phyloP scores from a whole-genome alignment of 2,329 filamentous ascomycete species.

The Hirsutella thompsonii region DNA sequence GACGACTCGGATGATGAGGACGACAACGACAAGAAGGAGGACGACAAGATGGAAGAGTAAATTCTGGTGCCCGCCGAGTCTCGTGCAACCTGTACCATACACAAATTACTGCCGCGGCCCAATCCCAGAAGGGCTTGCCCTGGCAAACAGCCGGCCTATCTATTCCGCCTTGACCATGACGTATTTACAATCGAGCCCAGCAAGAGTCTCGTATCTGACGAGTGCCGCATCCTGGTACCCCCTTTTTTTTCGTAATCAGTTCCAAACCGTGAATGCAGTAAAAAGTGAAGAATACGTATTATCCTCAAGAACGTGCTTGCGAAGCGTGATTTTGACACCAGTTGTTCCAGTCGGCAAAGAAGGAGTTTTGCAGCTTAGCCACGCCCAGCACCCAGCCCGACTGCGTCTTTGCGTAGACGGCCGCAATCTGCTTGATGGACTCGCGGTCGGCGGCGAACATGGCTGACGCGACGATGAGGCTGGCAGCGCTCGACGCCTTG shows the following conservation, averaged over 20 bases:
- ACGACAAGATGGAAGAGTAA: conserved; percentile 86
- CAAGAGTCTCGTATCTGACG: too few relatives aligned
- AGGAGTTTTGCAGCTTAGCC: conserved; percentile 47
- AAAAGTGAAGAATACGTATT: too few relatives aligned
- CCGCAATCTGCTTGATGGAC: conserved; percentile 41
- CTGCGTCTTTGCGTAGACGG: conserved; percentile 52
- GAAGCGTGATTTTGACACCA: conserved; percentile 47
- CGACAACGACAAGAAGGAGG: conserved; percentile 46
- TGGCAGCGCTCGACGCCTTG: conserved; percentile 61
- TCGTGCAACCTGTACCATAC: conserved; percentile 23
- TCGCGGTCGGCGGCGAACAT: conserved; percentile 42
- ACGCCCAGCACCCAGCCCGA: conserved; percentile 42
- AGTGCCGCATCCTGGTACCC: too few relatives aligned
- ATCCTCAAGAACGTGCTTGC: conserved; percentile 13
- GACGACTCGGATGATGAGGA: conserved; percentile 82
- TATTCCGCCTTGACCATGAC: neutral
- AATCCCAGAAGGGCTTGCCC: conserved; percentile 21
- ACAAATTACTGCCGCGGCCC: conserved; percentile 14
- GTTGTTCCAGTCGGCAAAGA: conserved; percentile 63
- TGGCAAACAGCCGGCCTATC: conserved; percentile 2
- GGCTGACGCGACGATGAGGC: conserved; percentile 52
- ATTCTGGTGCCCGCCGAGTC: neutral
- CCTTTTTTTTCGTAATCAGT: too few relatives aligned
- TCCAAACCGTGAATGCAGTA: too few relatives aligned
- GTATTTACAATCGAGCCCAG: too few relatives aligned